These are phyloP conservation scores for Penicillium hesseltinei DNA, from an alignment of 2,329 filamentous ascomycete genomes.

Conservation along the genomic window DNA sequence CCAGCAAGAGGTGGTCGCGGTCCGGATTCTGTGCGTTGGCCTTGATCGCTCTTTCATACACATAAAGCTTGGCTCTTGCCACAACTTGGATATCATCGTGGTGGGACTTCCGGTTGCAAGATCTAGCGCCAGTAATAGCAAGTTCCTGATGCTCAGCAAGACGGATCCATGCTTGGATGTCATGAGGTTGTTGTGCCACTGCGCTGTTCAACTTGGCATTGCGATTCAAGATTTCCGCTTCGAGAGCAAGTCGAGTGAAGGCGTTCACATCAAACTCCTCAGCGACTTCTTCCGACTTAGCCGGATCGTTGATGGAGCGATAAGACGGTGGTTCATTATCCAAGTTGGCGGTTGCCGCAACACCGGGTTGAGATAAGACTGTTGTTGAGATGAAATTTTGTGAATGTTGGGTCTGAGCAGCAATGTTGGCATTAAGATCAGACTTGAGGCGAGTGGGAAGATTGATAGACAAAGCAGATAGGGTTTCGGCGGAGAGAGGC, in stretches of 20 bases:
- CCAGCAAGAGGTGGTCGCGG: constrained; percentile 62
- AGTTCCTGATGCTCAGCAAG: constrained; percentile 76
- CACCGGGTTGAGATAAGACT: not conserved
- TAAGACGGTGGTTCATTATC: constrained; percentile 47
- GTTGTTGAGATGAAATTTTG: constrained; percentile 1
- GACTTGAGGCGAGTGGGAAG: not conserved
- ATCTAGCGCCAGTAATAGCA: constrained; percentile 53
- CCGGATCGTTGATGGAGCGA: constrained; percentile 57
- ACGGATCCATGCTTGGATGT: constrained; percentile 71
- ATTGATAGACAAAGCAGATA: not conserved
- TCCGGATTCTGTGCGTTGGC: constrained; percentile 50
- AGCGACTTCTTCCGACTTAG: constrained; percentile 55
- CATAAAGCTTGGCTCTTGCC: constrained; percentile 74
- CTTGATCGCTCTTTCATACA: constrained; percentile 73
- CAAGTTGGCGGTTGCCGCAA: constrained; percentile 39
- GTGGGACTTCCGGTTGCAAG: constrained; percentile 45
- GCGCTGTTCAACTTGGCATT: constrained; percentile 59
- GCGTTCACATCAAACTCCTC: constrained; percentile 42
- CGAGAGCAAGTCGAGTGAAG: constrained; percentile 36
- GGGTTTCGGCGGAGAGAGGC: not conserved
- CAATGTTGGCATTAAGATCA: not conserved
- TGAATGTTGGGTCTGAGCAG: not conserved
- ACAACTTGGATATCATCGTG: constrained; percentile 65
- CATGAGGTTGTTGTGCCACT: constrained; percentile 64
- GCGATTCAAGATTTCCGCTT: constrained; percentile 45